A percentile compares a stretch with the other conserved stretches of the same genome.
phyloP scores from a whole-genome alignment of 371 early-diverging fungal genomes.

The Batkoa obscura region DNA sequence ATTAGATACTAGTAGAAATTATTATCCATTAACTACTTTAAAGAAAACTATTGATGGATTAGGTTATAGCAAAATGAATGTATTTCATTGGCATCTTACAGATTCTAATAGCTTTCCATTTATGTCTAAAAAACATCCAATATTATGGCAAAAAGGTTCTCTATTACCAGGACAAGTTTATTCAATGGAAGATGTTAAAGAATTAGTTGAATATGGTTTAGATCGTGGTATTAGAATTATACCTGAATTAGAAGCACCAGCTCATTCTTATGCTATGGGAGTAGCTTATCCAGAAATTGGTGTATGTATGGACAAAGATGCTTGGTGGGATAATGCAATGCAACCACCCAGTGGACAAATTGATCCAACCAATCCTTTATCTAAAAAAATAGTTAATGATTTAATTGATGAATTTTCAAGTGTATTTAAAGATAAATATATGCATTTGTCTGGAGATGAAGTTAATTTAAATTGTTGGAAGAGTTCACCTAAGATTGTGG shows the following conservation, averaged over 20 bases:
- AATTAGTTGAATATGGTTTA: slow-evolving; percentile 34
- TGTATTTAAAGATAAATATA: slow-evolving; percentile 39
- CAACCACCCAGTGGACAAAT: slow-evolving; percentile 60
- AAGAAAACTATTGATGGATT: slow-evolving; percentile 29
- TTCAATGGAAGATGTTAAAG: slow-evolving; percentile 30
- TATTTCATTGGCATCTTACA: slow-evolving; percentile 62
- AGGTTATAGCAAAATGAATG: slow-evolving; percentile 34
- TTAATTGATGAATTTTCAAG: slow-evolving; percentile 34
- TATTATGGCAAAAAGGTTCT: slow-evolving; percentile 27
- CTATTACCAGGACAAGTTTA: slow-evolving; percentile 25
- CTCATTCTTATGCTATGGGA: slow-evolving; percentile 23
- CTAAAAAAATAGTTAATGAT: slow-evolving; percentile 32
- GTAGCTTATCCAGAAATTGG: slow-evolving; percentile 23
- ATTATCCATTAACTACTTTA: slow-evolving; percentile 33
- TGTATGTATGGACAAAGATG: slow-evolving; percentile 18
- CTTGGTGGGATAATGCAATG: slow-evolving; percentile 21
- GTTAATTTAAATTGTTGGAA: slow-evolving; percentile 45
- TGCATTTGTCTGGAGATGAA: slow-evolving; percentile 64
- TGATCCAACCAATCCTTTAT: slow-evolving; percentile 30
- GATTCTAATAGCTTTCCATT: slow-evolving; percentile 52
- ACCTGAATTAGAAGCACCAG: slow-evolving; percentile 60
- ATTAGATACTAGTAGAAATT: slow-evolving; percentile 65
- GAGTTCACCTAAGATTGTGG: slow-evolving; percentile 4
- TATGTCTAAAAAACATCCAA: slow-evolving; percentile 21
- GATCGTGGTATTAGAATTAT: slow-evolving; percentile 45